A percentile compares a stretch with the other conserved stretches of the same genome.
Conservation (phyloP, 441 rosid genomes). For the Omphalea diandra region DNA sequence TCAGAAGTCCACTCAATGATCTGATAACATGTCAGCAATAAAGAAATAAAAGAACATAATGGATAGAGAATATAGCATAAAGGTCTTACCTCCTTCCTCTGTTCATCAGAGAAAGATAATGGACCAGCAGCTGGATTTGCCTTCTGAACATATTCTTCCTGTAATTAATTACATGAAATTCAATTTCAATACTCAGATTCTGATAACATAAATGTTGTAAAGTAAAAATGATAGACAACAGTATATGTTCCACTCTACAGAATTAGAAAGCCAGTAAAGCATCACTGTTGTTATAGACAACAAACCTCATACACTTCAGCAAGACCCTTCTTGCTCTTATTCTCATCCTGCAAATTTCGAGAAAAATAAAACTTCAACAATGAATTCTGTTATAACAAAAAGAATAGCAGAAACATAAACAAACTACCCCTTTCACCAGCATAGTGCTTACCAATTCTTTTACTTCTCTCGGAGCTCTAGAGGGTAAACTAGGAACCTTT, state of each 20-base stretch:
- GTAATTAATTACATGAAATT: slow-evolving; percentile 28
- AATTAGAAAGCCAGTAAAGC: slow-evolving; percentile 12
- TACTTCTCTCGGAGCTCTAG: slow-evolving; percentile 61
- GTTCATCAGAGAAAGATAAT: slow-evolving; percentile 71
- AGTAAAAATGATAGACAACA: background rate
- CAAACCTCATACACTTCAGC: slow-evolving; percentile 96
- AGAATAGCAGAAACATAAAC: background rate
- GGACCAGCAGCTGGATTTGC: slow-evolving; percentile 70
- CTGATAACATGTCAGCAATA: background rate
- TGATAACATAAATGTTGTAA: background rate
- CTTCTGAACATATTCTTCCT: slow-evolving; percentile 80
- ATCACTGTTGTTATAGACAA: slow-evolving; percentile 18
- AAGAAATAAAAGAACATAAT: background rate
- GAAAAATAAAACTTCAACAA: slow-evolving; percentile 17
- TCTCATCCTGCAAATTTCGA: slow-evolving; percentile 71
- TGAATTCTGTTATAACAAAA: slow-evolving; percentile 12
- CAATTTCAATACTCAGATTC: slow-evolving; percentile 3
- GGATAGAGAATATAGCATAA: slow-evolving; percentile 5
- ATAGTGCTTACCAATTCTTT: slow-evolving; percentile 64
- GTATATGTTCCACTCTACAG: background rate
- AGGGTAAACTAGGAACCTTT: slow-evolving; percentile 51
- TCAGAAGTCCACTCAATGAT: background rate
- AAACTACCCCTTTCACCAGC: slow-evolving; percentile 9
- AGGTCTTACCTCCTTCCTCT: slow-evolving; percentile 68
- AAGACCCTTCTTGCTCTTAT: slow-evolving; percentile 89